Percentiles rank a stretch among this genome's conserved stretches.
phyloP scores from a whole-genome alignment of 1,284 basidiomycete genomes.

The Ceratobasidium sp. region DNA sequence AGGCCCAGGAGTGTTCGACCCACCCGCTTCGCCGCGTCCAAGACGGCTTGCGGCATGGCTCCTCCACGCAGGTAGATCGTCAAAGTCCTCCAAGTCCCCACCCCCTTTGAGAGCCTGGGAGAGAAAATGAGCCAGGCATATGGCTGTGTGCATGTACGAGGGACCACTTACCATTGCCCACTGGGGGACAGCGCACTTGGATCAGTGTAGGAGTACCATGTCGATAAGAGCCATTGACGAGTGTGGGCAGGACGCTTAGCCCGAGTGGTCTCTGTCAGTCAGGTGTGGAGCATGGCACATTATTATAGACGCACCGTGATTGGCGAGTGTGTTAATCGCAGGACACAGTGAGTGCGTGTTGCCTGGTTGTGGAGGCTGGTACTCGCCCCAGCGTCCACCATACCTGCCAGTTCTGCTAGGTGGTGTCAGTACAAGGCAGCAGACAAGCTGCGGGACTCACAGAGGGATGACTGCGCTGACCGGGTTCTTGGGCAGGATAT shows the following conservation, averaged over 20 bases:
- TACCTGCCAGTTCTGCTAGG: slow-evolving; percentile 27
- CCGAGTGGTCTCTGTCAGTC: no score
- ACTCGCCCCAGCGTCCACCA: slow-evolving; percentile 41
- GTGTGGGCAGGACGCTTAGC: no score
- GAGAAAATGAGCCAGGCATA: neutral
- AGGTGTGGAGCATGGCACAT: neutral
- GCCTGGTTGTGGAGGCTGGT: slow-evolving; percentile 15
- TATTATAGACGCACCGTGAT: slow-evolving; percentile 39
- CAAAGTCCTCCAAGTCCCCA: slow-evolving; percentile 68
- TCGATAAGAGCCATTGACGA: no score
- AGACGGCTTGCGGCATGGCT: slow-evolving; percentile 33
- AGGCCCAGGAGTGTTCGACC: slow-evolving; percentile 30
- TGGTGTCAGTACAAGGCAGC: neutral
- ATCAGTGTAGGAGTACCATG: no score
- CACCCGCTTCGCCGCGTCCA: slow-evolving; percentile 55
- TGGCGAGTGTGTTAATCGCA: slow-evolving; percentile 43
- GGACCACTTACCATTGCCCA: slow-evolving; percentile 74
- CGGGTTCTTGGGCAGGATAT: slow-evolving; percentile 19
- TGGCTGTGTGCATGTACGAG: neutral
- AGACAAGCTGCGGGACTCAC: neutral
- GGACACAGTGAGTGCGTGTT: slow-evolving; percentile 42
- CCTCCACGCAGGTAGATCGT: slow-evolving; percentile 60
- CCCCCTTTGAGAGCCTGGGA: slow-evolving; percentile 81
- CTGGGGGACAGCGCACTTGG: no score
- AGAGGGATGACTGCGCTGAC: slow-evolving; percentile 16